Percentiles rank a stretch among this genome's conserved stretches.
Conservation (phyloP, 1,284 basidiomycete species). For the Apiotrichum sp. region DNA sequence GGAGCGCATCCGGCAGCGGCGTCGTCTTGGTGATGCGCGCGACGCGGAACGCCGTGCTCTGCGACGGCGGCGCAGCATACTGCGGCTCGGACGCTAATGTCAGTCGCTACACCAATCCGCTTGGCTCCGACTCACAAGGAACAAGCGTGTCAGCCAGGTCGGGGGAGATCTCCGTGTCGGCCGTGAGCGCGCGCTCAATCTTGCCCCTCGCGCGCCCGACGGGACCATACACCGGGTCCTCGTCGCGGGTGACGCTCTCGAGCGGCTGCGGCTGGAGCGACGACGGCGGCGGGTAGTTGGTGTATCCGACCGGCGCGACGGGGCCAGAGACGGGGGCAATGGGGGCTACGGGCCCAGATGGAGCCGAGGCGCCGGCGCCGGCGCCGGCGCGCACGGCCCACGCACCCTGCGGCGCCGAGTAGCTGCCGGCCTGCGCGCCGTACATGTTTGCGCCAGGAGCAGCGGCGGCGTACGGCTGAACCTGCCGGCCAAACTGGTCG, state of each 20-base stretch:
- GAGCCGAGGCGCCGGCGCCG: background rate
- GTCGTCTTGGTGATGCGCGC: slow-evolving; percentile 24
- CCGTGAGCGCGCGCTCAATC: slow-evolving; percentile 30
- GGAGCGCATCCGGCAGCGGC: slow-evolving; percentile 41
- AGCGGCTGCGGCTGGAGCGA: slow-evolving; percentile 28
- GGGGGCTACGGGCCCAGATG: background rate
- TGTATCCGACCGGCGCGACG: background rate
- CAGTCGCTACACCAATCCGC: too few relatives aligned
- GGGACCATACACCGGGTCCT: slow-evolving; percentile 40
- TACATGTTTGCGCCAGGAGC: background rate
- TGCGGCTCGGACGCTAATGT: slow-evolving; percentile 17
- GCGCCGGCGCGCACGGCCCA: background rate
- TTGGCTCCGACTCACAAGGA: slow-evolving; percentile 16
- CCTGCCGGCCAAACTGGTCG: too few relatives aligned
- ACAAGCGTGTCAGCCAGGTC: slow-evolving; percentile 27
- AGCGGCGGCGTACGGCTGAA: too few relatives aligned
- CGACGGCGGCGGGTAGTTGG: background rate
- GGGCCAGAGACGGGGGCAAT: too few relatives aligned
- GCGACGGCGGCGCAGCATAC: slow-evolving; percentile 17
- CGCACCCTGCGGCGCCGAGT: background rate
- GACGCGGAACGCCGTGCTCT: slow-evolving; percentile 19
- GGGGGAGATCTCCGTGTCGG: slow-evolving; percentile 37
- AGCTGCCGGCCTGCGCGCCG: background rate
- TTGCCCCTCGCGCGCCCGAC: slow-evolving; percentile 32
- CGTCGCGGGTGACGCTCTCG: slow-evolving; percentile 32